phyloP scores from a whole-genome alignment of 2,329 filamentous ascomycete species.

The Aspergillus sp. region DNA sequence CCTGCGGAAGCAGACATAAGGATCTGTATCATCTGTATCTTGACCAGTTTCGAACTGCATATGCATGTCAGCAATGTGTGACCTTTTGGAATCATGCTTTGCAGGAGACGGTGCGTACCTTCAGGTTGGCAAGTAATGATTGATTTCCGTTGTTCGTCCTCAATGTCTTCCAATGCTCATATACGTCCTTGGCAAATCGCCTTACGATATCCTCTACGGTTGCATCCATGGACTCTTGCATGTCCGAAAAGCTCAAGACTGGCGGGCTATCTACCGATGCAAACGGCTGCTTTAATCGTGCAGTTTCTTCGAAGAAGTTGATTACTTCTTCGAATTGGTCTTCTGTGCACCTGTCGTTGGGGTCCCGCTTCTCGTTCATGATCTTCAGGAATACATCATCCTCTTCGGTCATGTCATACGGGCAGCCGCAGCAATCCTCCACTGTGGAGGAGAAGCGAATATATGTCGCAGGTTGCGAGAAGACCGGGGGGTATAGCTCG shows the following conservation, averaged over 20 bases:
- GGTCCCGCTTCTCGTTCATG: conserved; percentile 75
- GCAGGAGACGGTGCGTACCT: conserved; percentile 46
- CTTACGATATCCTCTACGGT: conserved; percentile 55
- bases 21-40: conserved; percentile 92
- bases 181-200: conserved; percentile 72
- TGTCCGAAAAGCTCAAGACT: conserved; percentile 70
- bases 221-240: conserved; percentile 68
- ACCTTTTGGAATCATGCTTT: not conserved
- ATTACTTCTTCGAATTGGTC: conserved; percentile 93
- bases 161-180: conserved; percentile 82
- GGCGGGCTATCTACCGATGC: conserved; percentile 87
- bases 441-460: conserved; percentile 98
- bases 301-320: conserved; percentile 90
- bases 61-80: conserved; percentile 17
- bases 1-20: conserved; percentile 96
- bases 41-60: conserved; percentile 79
- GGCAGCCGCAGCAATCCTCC: conserved; percentile 85
- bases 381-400: conserved; percentile 82
- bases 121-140: conserved; percentile 73
- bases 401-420: conserved; percentile 92
- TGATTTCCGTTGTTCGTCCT: conserved; percentile 68
- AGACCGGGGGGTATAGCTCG: conserved; percentile 75
- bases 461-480: conserved; percentile 84
- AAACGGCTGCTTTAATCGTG: conserved; percentile 79
- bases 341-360: conserved; percentile 70